A percentile compares a stretch with the other conserved stretches of the same genome.
Conservation (phyloP, 805 yeast genomes). For the Metschnikowia picachoensis region DNA sequence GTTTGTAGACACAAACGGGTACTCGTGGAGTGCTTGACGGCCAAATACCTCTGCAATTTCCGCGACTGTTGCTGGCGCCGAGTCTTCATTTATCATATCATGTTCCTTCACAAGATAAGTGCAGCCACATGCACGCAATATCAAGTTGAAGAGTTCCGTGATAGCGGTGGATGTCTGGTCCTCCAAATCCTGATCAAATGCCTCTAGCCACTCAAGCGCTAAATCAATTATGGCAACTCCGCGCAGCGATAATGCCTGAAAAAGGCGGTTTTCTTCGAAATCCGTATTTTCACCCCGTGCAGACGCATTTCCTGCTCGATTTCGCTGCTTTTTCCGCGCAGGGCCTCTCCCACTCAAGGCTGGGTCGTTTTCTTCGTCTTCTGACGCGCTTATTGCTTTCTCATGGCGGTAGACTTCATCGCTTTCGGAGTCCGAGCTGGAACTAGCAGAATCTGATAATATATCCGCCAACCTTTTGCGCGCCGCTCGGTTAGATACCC, state of each 20-base stretch:
- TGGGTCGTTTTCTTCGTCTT: background rate
- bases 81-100: slow-evolving; percentile 66
- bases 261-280: slow-evolving; percentile 30
- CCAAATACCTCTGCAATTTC: slow-evolving; percentile 65
- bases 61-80: slow-evolving; percentile 67
- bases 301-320: background rate
- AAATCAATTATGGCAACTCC: slow-evolving; percentile 31
- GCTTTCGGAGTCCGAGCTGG: background rate
- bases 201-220: slow-evolving; percentile 39
- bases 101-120: slow-evolving; percentile 63
- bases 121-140: slow-evolving; percentile 72
- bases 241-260: slow-evolving; percentile 27
- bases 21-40: slow-evolving; percentile 62
- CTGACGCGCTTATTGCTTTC: background rate
- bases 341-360: background rate
- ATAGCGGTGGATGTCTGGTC: slow-evolving; percentile 36
- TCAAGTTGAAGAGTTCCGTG: slow-evolving; percentile 61
- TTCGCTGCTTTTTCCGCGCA: background rate
- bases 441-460: background rate
- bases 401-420: background rate
- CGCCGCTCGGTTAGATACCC: background rate
- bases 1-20: slow-evolving; percentile 56
- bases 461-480: background rate
- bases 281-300: slow-evolving; percentile 8
- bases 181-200: slow-evolving; percentile 22